Percentiles rank a stretch among this genome's conserved stretches.
These are phyloP conservation scores for Gloeophyllum trabeum DNA, from an alignment of 768 basidiomycete genomes.

Conservation along the genomic window DNA sequence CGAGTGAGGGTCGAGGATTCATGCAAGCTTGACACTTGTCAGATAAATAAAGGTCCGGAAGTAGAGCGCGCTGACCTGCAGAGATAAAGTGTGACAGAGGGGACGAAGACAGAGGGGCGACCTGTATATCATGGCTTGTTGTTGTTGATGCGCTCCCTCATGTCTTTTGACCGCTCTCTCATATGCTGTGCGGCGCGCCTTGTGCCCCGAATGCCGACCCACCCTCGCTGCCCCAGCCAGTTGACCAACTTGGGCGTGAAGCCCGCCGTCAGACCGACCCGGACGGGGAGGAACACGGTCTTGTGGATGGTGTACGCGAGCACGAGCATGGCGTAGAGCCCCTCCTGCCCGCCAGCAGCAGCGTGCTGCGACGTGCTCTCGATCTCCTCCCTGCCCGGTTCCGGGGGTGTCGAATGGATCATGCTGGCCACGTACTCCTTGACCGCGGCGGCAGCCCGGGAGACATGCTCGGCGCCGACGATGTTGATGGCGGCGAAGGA, in stretches of 20 bases:
- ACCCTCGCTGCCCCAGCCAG: conserved; percentile 74
- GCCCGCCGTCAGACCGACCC: conserved; percentile 82
- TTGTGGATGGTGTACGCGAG: conserved; percentile 96
- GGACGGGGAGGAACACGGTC: conserved; percentile 79
- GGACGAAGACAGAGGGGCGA: no score
- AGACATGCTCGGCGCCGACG: conserved; percentile 85
- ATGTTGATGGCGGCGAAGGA: conserved; percentile 79
- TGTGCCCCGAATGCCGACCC: conserved; percentile 68
- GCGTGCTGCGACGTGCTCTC: conserved; percentile 26
- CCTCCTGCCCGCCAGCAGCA: conserved; percentile 40
- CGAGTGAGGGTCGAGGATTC: no score
- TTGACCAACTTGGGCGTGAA: conserved; percentile 78
- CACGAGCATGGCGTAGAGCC: conserved; percentile 85
- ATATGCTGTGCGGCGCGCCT: conserved; percentile 44
- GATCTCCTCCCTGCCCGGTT: conserved; percentile 58
- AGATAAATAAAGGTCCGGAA: no score
- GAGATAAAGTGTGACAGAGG: no score
- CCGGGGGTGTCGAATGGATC: conserved; percentile 41
- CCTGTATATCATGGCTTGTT: no score
- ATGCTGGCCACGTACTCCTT: conserved; percentile 36
- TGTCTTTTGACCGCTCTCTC: conserved; percentile 13
- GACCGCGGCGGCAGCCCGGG: conserved; percentile 45
- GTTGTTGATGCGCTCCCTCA: no score
- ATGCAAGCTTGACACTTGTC: no score
- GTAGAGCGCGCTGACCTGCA: no score